phyloP scores from a whole-genome alignment of 495 filamentous ascomycete species.

The Aspergillus sclerotioniger region DNA sequence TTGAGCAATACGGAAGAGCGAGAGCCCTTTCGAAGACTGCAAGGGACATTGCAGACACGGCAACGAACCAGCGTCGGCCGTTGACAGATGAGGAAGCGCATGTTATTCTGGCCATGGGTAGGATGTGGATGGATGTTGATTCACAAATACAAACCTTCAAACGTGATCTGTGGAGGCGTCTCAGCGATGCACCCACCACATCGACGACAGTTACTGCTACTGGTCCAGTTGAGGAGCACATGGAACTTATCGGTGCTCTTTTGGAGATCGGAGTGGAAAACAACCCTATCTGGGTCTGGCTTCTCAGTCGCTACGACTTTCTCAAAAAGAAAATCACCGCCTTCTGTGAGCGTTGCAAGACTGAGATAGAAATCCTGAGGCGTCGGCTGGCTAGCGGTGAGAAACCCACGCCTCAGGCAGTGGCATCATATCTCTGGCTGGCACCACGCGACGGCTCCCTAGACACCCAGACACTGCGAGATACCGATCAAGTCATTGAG shows the following conservation, averaged over 20 bases:
- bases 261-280: conserved; percentile 91
- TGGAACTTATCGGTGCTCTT: conserved; percentile 83
- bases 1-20: conserved; percentile 82
- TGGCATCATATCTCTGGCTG: conserved; percentile 70
- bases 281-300: conserved; percentile 94
- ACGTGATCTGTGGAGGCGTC: conserved; percentile 77
- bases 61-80: conserved; percentile 42
- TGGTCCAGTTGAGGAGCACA: conserved; percentile 70
- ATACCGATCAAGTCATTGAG: conserved; percentile 74
- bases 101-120: conserved; percentile 79
- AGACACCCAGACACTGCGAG: conserved; percentile 55
- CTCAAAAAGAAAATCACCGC: conserved; percentile 77
- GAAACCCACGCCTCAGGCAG: conserved; percentile 62
- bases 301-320: conserved; percentile 82
- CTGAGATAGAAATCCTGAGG: conserved; percentile 88
- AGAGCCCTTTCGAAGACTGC: conserved; percentile 72
- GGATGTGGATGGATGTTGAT: conserved; percentile 93
- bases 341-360: conserved; percentile 75
- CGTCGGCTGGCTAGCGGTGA: conserved; percentile 72
- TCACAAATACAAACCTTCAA: conserved; percentile 83
- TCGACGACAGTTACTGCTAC: conserved; percentile 39
- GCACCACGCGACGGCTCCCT: conserved; percentile 61
- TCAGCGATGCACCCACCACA: conserved; percentile 58
- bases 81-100: conserved; percentile 75
- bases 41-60: conserved; percentile 55